Base-by-base conservation (phyloP, 2,329 filamentous ascomycete species). In the Verruconis gallopava region DNA sequence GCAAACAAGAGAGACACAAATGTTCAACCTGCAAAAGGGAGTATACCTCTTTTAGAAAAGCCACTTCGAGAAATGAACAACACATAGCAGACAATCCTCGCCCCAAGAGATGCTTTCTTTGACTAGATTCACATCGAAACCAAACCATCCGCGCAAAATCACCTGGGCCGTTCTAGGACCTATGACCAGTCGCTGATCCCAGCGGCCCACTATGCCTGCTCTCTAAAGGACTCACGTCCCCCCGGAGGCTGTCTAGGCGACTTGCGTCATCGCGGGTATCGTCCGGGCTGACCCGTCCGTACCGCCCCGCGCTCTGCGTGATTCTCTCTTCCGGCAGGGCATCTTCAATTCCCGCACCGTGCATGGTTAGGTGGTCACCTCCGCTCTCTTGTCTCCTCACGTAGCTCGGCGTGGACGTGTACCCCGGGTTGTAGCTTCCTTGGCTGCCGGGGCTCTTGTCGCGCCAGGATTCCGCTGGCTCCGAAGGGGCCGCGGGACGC, bases 361-460 rank as follows among this genome's bases (percentile, higher is more conserved):
- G 65, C 66, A 69, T 69, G 2, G 63, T 67, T 39, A 64, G 36
- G 19, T 65, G 59, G 43, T 64, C 59, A 3, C 51, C 56, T 20
- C 63, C 59, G 43, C 61, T 65, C 46, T 59, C 55, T 50, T 68
- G 65, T 33, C 65, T 51, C 2, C 60, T 58, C 20, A 67, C 47
- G 45, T 67, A 68, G 3, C 57, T 62, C 3, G 60, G 59, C 18
- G 63, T 66, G 14, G 54, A 53, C 40, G 60, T 54, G 35, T 56
- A 64, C 1, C 54, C 51, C 2, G 57, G 54, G 18, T 58, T 51
- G 37, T 58, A 59, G 4, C 4, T 43, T 28, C 37, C 22, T 25
- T 37, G 21, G n/a, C 32, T 13, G 51, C 49, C n/a, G 50, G 48
- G 13, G 52, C 46, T 22, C 48, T 49, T 13, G 38, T 49, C n/a